Evolutionary conservation across 2,329 filamentous ascomycete genomes (phyloP), one percentile per base, ranked within the genome.

Genomic region (Geosmithia morbida): DNA sequence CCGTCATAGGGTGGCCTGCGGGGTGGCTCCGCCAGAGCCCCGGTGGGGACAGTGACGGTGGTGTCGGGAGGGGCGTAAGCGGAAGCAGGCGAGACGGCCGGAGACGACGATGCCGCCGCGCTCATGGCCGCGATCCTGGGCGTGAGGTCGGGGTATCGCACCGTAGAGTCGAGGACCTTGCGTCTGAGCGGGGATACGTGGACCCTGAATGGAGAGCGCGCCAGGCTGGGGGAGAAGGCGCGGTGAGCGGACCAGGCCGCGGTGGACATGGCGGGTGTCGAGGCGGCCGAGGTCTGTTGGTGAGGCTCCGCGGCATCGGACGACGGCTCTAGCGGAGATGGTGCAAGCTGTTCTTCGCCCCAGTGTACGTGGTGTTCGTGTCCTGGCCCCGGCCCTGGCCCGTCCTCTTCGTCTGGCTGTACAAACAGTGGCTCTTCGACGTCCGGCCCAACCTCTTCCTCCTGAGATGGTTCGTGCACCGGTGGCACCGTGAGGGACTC

Each of bases 121-220:
- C 48, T 20, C 20, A 18, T 41, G 26, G 20, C 22, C n/a, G 6
- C 16, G 5, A 10, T n/a, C 45, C 44, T 43, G 29, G 45, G 41
- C 7, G 19, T 43, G 4, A 22, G 18, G 14, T 43, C 41, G 41
- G 41, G 18, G 8, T 43, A 51, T 44, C 22, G 41, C 19, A 13
- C 26, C 5, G 43, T 29, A n/a, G 48, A 49, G 3, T 39, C 22
- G 42, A 49, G 19, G 2, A 46, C 42, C 8, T 19, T 20, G 16
- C 43, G 43, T 30, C 48, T 46, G 30, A 49, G 39, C 14, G 48
- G 48, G 14, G 48, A 49, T 40, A 49, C 22, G 18, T 49, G 43
- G 13, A 44, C 17, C 47, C 59, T 59, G 18, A 61, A 61, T 20
- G 68, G 66, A 44, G 65, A 71, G 29, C 59, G 57, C 30, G 57